Evolutionary conservation across 2,329 filamentous ascomycete species (phyloP).

Genomic region (Parafenestella ontariensis): DNA sequence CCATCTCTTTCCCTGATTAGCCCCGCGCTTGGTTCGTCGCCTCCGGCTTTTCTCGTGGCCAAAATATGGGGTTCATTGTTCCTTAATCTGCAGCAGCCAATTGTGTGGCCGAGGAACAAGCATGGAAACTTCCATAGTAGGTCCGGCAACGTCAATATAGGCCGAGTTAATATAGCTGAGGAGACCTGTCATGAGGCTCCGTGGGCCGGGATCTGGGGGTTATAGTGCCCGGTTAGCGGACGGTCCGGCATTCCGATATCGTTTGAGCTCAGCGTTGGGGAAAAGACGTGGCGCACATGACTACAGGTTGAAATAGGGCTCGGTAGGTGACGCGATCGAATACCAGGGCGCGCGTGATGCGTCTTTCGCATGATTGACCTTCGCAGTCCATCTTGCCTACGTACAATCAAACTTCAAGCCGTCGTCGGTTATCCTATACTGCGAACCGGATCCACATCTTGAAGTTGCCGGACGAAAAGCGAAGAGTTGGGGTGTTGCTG

Average conservation of each 20-base stretch:
- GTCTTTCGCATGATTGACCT: too few species aligned
- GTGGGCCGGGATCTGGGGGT: conserved; percentile 14
- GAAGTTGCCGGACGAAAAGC: conserved; percentile 4
- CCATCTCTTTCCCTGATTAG: conserved; percentile 13
- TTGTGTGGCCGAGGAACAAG: conserved; percentile 21
- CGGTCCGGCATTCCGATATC: conserved; percentile 19
- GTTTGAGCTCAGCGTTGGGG: not conserved
- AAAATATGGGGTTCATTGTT: conserved; percentile 20
- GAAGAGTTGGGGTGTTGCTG: not conserved
- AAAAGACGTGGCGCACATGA: not conserved
- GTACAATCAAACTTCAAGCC: not conserved
- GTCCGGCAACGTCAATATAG: conserved; percentile 14
- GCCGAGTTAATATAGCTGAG: conserved; percentile 22
- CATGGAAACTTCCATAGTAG: conserved; percentile 33
- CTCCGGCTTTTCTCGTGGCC: conserved; percentile 20
- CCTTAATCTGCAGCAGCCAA: conserved; percentile 24
- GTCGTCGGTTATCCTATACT: not conserved
- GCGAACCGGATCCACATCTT: not conserved
- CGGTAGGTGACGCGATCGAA: not conserved
- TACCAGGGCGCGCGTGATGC: not conserved
- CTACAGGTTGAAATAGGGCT: not conserved
- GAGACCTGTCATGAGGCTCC: conserved; percentile 13
- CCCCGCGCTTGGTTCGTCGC: conserved; percentile 5
- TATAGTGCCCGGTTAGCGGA: conserved; percentile 16
- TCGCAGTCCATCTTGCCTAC: too few species aligned